Evolutionary conservation across 768 basidiomycete genomes (phyloP), one percentile per base, ranked within the genome.

Genomic region (Omphalotus guepiniiformis): DNA sequence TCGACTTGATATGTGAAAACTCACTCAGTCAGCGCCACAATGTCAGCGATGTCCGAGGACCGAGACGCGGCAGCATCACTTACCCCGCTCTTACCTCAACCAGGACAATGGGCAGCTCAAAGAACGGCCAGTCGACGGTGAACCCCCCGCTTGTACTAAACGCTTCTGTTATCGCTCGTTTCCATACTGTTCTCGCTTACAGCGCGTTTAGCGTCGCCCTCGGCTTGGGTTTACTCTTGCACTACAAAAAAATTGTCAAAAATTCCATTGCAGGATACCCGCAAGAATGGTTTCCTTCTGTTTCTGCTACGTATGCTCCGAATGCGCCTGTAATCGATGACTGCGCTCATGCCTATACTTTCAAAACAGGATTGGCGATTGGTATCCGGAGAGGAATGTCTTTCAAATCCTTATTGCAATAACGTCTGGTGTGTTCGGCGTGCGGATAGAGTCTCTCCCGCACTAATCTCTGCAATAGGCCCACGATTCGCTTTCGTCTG

Each of bases 391-490:
- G 54, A 73, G 88, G 34, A 89, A 82, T 51, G 61, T 90, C 32
- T 94, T 93, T 56, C 93, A 95, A 53, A 79, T 93, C 28, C 69
- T 93, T 38, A 93, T 95, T 54, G 93, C 92, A 15, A 61, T 93
- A 23, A 89, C 88, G 26, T 82, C 90, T 40, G 88, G 85, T 72
- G 12, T 29, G 2, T 13, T 15, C 13, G 19, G 28, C 16, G 25
- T 18, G 6, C 28, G 6, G 44, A 18, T 34, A 18, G 27, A 36
- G 16, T 28, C 22, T 16, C 11, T 8, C 25, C 28, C 26, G 23
- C 27, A 22, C 37, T 26, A 26, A 16, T 37, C 34, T 42, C 7
- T 11, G 39, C 15, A 29, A n/a, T 47, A 84, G 82, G 86, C n/a
- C 89, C 88, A 0, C 82, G 91, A 3, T 82, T 91, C 47, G 75